Conservation (phyloP, 108 stramenopile genomes). For the Nitzschia sp. region DNA sequence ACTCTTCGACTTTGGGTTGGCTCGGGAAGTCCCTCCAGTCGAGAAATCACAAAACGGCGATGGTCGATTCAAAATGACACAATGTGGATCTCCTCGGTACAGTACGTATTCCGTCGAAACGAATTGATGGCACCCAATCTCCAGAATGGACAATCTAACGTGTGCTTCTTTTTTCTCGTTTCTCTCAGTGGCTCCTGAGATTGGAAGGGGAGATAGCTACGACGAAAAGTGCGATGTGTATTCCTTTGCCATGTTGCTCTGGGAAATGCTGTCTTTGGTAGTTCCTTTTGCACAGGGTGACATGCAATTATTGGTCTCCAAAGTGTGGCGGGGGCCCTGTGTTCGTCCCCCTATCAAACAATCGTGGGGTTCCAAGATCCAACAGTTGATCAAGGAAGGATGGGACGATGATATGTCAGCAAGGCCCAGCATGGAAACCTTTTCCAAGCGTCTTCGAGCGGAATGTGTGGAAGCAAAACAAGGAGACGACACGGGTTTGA, state of each 20-base stretch:
- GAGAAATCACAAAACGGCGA: slow-evolving; percentile 6
- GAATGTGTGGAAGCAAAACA: slow-evolving; percentile 14
- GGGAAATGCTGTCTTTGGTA: slow-evolving; percentile 45
- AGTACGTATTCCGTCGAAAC: slow-evolving; percentile 23
- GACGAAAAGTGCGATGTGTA: slow-evolving; percentile 62
- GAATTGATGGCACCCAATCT: too few relatives aligned
- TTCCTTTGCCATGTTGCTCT: slow-evolving; percentile 66
- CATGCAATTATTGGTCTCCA: slow-evolving; percentile 7
- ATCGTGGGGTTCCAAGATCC: slow-evolving; percentile 14
- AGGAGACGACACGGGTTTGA: slow-evolving; percentile 35
- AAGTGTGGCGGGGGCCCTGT: slow-evolving; percentile 24
- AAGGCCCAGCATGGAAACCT: slow-evolving; percentile 1
- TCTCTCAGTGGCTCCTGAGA: slow-evolving; percentile 37
- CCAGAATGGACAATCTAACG: too few relatives aligned
- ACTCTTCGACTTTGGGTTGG: slow-evolving; percentile 61
- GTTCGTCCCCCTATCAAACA: slow-evolving; percentile 31
- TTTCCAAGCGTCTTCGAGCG: neutral
- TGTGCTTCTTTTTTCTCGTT: neutral
- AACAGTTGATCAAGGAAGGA: slow-evolving; percentile 19
- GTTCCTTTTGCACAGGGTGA: slow-evolving; percentile 16
- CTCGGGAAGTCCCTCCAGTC: slow-evolving; percentile 46
- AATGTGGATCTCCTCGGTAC: slow-evolving; percentile 54
- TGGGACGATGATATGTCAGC: slow-evolving; percentile 22
- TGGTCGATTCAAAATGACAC: slow-evolving; percentile 64
- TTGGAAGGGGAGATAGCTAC: slow-evolving; percentile 56